Evolutionary conservation across 1,284 basidiomycete species (phyloP).

Genomic region (Apiotrichum sp.): DNA sequence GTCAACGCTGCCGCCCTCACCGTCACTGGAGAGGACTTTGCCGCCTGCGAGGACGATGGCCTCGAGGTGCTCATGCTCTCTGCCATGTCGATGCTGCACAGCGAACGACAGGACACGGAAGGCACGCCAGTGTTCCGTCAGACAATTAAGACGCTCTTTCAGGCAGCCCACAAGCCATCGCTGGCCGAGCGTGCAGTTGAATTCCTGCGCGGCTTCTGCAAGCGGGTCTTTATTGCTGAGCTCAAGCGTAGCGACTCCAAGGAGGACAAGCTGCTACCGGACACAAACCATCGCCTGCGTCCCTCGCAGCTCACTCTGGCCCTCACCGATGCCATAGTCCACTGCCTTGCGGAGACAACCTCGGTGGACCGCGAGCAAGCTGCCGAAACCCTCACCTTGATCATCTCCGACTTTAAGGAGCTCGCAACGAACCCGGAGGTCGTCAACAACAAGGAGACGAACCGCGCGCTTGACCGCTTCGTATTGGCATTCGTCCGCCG

Average conservation of each 20-base stretch:
- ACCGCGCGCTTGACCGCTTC: constrained; percentile 48
- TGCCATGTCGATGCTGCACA: constrained; percentile 65
- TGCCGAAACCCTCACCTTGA: constrained; percentile 55
- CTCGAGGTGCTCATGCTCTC: constrained; percentile 73
- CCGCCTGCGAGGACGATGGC: constrained; percentile 65
- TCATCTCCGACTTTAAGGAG: constrained; percentile 66
- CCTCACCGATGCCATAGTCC: constrained; percentile 64
- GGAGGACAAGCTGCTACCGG: constrained; percentile 21
- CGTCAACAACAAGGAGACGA: constrained; percentile 54
- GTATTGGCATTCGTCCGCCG: constrained; percentile 72
- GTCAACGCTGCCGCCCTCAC: constrained; percentile 65
- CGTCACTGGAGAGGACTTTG: constrained; percentile 55
- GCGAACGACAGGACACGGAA: constrained; percentile 46
- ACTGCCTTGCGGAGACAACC: constrained; percentile 64
- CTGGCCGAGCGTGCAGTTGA: constrained; percentile 27
- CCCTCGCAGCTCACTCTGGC: constrained; percentile 36
- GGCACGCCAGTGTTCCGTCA: constrained; percentile 32
- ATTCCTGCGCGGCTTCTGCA: constrained; percentile 35
- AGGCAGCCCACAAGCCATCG: constrained; percentile 26
- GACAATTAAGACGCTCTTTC: constrained; percentile 35
- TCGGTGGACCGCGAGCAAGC: constrained; percentile 58
- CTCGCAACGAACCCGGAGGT: constrained; percentile 46
- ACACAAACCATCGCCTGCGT: constrained; percentile 28
- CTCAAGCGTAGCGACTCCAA: constrained; percentile 26
- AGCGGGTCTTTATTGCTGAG: constrained; percentile 36